Base-by-base conservation (phyloP, 1,284 basidiomycete species). In the Rhodotorula glutinis region DNA sequence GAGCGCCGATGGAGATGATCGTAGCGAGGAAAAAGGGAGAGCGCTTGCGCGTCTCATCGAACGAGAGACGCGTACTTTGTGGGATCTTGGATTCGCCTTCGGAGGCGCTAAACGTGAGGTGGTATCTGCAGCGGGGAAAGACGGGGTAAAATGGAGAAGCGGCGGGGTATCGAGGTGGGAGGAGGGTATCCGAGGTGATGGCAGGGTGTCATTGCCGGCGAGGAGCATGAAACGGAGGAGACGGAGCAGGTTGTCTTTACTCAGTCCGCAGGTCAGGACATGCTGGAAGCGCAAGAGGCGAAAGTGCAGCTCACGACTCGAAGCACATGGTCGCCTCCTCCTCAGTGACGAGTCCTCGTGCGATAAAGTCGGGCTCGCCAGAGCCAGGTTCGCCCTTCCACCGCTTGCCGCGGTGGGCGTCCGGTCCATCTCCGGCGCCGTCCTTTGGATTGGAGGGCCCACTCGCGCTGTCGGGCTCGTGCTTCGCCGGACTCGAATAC, bases 1-100 rank as follows among this genome's bases (percentile, higher is more conserved):
- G 64, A 3, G 71, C 71, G 53, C 71, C 71, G 54, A 72, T 69
- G 13, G 63, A 69, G 49, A 69, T 57, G 62, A 72, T 60, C 49
- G 62, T 65, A 11, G 67, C 64, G 59, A 72, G 62, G 47, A 66
- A 68, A 46, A 69, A 27, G 21, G 67, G 63, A 1, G 70, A 72
- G 21, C 59, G 63, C 1, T 23, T 44, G 14, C 70, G 63, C 17
- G 64, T 69, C 51, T 66, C 67, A 19, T 53, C 33, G 55, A 69
- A 72, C 17, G 64, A 40, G 38, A 72, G 64, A 53, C 41, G 62
- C 23, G 54, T 14, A 27, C 58, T 62, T n/a, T 52, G 38, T 5
- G 49, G 38, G 23, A 49, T 38, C 5, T 29, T 29, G 44, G 40
- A 43, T n/a, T 53, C 23, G 57, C 21, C 29, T 47, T 57, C 55